phyloP scores from a whole-genome alignment of 2,329 filamentous ascomycete genomes.

The Microsporum ferrugineum region DNA sequence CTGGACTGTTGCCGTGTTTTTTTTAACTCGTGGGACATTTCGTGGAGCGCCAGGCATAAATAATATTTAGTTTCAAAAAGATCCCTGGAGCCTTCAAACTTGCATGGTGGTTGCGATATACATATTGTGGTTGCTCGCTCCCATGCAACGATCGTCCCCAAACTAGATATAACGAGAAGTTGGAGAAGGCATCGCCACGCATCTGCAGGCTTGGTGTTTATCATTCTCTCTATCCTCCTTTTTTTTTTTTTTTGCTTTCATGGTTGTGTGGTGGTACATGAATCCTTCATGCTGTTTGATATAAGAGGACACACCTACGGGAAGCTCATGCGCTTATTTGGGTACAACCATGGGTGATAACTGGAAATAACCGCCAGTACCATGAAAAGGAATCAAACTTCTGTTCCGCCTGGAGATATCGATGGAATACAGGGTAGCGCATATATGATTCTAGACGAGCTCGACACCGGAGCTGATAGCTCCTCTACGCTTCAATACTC shows the following conservation, averaged over 20 bases:
- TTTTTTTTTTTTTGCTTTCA: background rate
- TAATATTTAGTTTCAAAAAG: background rate
- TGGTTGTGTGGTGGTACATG: background rate
- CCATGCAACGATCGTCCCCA: background rate
- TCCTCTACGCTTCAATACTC: background rate
- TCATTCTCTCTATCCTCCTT: background rate
- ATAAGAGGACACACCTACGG: background rate
- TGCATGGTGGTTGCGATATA: background rate
- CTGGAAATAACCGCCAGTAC: conserved; percentile 4
- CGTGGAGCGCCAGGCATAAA: background rate
- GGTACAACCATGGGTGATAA: conserved; percentile 8
- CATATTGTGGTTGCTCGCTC: background rate
- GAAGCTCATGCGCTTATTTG: background rate
- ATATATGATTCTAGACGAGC: background rate
- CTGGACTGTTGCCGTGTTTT: background rate
- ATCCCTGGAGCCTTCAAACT: background rate
- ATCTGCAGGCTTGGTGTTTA: background rate
- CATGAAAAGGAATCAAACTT: conserved; percentile 13
- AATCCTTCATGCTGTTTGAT: background rate
- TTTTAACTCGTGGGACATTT: background rate
- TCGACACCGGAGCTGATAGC: background rate
- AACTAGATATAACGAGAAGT: background rate
- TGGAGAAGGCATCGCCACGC: background rate
- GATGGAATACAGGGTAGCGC: conserved; percentile 7
- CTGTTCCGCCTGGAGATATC: conserved; percentile 8